Evolutionary conservation across 1,139 yeast species (phyloP).

Genomic region (Kluyveromyces marxianus): DNA sequence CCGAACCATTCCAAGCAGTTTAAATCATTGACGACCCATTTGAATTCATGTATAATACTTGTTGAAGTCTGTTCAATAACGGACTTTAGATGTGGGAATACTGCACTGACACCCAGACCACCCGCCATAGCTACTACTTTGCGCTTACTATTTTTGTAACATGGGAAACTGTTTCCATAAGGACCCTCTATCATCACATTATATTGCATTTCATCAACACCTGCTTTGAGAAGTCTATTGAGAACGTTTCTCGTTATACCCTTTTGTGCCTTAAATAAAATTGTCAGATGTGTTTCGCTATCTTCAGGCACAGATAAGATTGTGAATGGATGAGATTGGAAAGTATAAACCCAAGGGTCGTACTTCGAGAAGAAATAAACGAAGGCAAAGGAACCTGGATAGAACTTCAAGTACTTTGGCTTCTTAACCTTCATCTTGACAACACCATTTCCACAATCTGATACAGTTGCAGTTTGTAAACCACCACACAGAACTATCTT

Average conservation of each 20-base stretch:
- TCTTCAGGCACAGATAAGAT: slow-evolving; percentile 32
- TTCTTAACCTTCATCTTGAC: slow-evolving; percentile 34
- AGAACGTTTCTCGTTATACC: slow-evolving; percentile 39
- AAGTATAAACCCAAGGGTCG: slow-evolving; percentile 38
- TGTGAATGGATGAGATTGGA: slow-evolving; percentile 69
- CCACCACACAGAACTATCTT: slow-evolving; percentile 35
- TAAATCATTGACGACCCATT: slow-evolving; percentile 22
- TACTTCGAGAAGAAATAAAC: slow-evolving; percentile 44
- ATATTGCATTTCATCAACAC: slow-evolving; percentile 21
- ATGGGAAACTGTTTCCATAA: slow-evolving; percentile 48
- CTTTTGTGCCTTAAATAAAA: slow-evolving; percentile 41
- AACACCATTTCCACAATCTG: slow-evolving; percentile 35
- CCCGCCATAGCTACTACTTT: slow-evolving; percentile 23
- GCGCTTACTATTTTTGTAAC: slow-evolving; percentile 7
- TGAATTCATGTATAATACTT: slow-evolving; percentile 11
- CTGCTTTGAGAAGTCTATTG: slow-evolving; percentile 21
- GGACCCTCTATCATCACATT: slow-evolving; percentile 53
- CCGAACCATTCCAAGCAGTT: slow-evolving; percentile 34
- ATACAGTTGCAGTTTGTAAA: slow-evolving; percentile 29
- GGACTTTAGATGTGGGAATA: slow-evolving; percentile 19
- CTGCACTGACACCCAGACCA: slow-evolving; percentile 26
- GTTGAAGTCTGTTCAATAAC: slow-evolving; percentile 5
- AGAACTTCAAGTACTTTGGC: slow-evolving; percentile 38
- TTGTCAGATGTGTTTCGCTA: slow-evolving; percentile 33
- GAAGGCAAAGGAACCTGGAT: slow-evolving; percentile 61